Conservation (phyloP, 2,329 filamentous ascomycete genomes). For the Clonostachys solani region DNA sequence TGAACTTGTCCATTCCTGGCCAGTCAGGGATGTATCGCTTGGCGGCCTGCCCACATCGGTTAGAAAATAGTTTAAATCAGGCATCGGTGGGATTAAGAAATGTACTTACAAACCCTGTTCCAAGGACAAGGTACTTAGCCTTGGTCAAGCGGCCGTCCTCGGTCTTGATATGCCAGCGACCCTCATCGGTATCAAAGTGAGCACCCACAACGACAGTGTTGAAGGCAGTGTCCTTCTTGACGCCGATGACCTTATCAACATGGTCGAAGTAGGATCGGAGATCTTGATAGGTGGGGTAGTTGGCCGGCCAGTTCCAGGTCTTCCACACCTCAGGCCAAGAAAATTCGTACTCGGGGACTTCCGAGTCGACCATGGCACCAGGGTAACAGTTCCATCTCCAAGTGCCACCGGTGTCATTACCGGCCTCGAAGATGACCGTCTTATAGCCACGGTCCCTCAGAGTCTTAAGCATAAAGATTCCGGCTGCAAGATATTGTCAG, state of each 20-base stretch:
- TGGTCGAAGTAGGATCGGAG: constrained; percentile 56
- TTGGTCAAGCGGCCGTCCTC: constrained; percentile 42
- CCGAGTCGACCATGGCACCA: constrained; percentile 48
- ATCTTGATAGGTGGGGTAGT: constrained; percentile 47
- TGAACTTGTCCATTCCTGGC: constrained; percentile 54
- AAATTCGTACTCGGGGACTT: constrained; percentile 49
- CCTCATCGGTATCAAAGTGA: constrained; percentile 39
- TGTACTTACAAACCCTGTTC: constrained; percentile 42
- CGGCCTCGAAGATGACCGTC: constrained; percentile 46
- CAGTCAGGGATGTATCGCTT: constrained; percentile 59
- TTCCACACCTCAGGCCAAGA: constrained; percentile 46
- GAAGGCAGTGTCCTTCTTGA: constrained; percentile 55
- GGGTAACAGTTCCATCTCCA: constrained; percentile 57
- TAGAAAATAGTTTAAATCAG: too few species aligned
- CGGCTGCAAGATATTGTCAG: constrained; percentile 18
- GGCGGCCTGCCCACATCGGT: constrained; percentile 31
- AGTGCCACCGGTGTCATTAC: constrained; percentile 42
- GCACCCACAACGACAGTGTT: constrained; percentile 49
- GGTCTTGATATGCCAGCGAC: constrained; percentile 46
- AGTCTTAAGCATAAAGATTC: constrained; percentile 45
- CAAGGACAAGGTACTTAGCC: constrained; percentile 46
- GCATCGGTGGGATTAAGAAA: background rate
- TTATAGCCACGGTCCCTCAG: constrained; percentile 45
- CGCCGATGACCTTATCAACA: constrained; percentile 46
- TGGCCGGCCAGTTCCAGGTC: constrained; percentile 52